Percentiles rank a stretch among this genome's conserved stretches.
These are phyloP conservation scores for Leishmania braziliensis DNA, from an alignment of 208 protist species.

Conservation along the genomic window DNA sequence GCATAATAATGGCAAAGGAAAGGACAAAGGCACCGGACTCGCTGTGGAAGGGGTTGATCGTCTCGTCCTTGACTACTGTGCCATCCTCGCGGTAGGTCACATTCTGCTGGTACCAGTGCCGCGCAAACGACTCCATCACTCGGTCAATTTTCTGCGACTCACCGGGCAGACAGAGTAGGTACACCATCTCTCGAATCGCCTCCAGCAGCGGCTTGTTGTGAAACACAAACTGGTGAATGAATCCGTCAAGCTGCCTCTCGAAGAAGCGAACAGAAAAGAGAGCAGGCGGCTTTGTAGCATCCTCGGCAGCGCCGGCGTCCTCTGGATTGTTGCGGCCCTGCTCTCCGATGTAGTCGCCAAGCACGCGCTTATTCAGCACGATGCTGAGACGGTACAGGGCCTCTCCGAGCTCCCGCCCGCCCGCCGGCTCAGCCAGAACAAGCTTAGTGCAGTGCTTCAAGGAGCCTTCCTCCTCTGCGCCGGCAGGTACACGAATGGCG, in stretches of 20 bases:
- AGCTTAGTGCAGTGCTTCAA: constrained; percentile 42
- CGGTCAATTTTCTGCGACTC: constrained; percentile 95
- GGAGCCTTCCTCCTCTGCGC: constrained; percentile 18
- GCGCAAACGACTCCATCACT: constrained; percentile 91
- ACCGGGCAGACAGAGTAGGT: constrained; percentile 82
- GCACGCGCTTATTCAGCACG: constrained; percentile 81
- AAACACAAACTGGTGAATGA: constrained; percentile 84
- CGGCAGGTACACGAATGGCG: constrained; percentile 43
- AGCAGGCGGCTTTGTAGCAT: constrained; percentile 17
- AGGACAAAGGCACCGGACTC: constrained; percentile 93
- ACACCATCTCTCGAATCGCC: constrained; percentile 88
- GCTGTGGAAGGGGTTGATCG: constrained; percentile 84
- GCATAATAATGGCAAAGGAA: constrained; percentile 98
- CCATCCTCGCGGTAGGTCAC: constrained; percentile 19
- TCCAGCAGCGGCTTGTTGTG: constrained; percentile 69
- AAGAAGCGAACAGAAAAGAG: constrained; percentile 78
- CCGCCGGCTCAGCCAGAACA: constrained; percentile 64
- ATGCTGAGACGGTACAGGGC: constrained; percentile 75
- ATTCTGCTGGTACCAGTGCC: constrained; percentile 80
- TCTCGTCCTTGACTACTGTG: constrained; percentile 30
- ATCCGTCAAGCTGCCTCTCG: constrained; percentile 71
- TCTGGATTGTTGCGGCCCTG: constrained; percentile 58
- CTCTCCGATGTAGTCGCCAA: constrained; percentile 91
- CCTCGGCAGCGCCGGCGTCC: background rate
- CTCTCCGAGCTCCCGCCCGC: constrained; percentile 78